Evolutionary conservation across 768 basidiomycete genomes (phyloP), one percentile per base, ranked within the genome.

Genomic region (Gautieria morchelliformis): DNA sequence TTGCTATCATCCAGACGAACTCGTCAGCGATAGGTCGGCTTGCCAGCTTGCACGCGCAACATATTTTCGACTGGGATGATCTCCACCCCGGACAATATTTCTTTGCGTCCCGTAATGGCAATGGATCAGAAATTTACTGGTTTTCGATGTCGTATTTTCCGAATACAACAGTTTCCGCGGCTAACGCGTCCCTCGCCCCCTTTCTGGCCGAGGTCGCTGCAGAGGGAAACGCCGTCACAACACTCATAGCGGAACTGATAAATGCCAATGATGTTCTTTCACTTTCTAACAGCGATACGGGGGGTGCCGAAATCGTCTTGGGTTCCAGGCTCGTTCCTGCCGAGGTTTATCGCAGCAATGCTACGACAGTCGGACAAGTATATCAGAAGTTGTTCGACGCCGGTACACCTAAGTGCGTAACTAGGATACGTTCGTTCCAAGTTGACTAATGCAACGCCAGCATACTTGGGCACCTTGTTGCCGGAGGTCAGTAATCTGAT

Each of bases 91-190:
- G 53, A 12, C 58, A 59, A 48, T 55, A 56, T 35, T 51, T 37
- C 20, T 45, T 24, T 24, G 19, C n/a, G 3, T 4, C 15, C 47
- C 56, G 48, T 9, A 10, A 17, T 8, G 44, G 22, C 22, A 8
- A n/a, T 27, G 45, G 19, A 8, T 39, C 53, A 7, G 19, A 17
- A 2, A 20, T 48, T 22, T 5, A 3, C 24, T 57, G 56, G 56
- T 3, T 32, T 11, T 6, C 64, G 24, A 30, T 22, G 19, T 61
- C 67, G 14, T 53, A 50, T 56, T 64, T 67, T 60, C 66, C 66
- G 37, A 63, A 61, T 41, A 22, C 58, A 45, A 62, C 61, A 11
- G 35, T 47, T n/a, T 61, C 48, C 10, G 41, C 44, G n/a, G 66
- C 61, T 32, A 58, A 47, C 32, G 56, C 58, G 19, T 58, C 51